These are phyloP conservation scores for Boletus vinaceobasis DNA, from an alignment of 768 basidiomycete genomes.

Conservation along the genomic window DNA sequence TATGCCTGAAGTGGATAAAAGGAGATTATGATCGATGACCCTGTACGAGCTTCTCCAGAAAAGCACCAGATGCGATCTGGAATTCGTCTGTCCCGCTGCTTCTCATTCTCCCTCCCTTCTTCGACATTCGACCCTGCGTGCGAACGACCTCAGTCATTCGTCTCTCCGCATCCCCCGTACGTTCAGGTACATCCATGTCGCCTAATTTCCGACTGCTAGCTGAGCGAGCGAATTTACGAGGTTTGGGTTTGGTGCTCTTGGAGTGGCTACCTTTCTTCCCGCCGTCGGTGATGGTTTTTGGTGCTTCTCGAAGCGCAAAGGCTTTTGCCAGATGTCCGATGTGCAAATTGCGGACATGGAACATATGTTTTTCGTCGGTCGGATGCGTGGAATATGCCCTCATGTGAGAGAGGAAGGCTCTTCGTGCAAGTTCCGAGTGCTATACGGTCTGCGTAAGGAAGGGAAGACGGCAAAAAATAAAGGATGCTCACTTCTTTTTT, in stretches of 20 bases:
- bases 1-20: background rate
- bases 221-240: slow-evolving; percentile 1
- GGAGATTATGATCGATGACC: slow-evolving; percentile 12
- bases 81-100: slow-evolving; percentile 70
- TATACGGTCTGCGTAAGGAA: slow-evolving; percentile 30
- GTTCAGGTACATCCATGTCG: slow-evolving; percentile 36
- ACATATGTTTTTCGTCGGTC: slow-evolving; percentile 90
- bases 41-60: slow-evolving; percentile 57
- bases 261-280: slow-evolving; percentile 15
- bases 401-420: slow-evolving; percentile 88
- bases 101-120: slow-evolving; percentile 73
- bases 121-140: slow-evolving; percentile 74
- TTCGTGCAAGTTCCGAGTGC: slow-evolving; percentile 76
- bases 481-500: slow-evolving; percentile 57
- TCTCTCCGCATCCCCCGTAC: slow-evolving; percentile 58
- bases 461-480: background rate
- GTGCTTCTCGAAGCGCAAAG: slow-evolving; percentile 86
- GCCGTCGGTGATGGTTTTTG: slow-evolving; percentile 37
- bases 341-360: slow-evolving; percentile 92
- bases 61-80: slow-evolving; percentile 65
- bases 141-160: slow-evolving; percentile 88
- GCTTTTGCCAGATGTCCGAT: slow-evolving; percentile 93
- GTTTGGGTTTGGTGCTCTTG: slow-evolving; percentile 2
- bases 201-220: slow-evolving; percentile 20
- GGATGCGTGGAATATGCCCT: slow-evolving; percentile 98